A percentile compares a stretch with the other conserved stretches of the same genome.
phyloP scores from a whole-genome alignment of 352 stramenopile genomes.

The Globisporangium acanthophoron region DNA sequence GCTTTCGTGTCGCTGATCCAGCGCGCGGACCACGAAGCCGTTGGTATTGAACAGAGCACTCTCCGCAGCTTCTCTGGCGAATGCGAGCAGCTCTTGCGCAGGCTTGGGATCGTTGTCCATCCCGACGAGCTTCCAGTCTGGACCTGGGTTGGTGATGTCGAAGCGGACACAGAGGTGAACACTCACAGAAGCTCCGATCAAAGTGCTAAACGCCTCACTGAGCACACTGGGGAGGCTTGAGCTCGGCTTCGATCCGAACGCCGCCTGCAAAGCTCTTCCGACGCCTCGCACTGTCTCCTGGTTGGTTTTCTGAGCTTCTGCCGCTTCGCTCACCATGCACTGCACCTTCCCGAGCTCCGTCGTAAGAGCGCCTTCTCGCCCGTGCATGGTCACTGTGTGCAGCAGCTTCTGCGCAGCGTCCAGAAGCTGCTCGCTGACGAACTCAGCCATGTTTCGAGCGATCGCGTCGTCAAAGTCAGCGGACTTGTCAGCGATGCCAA shows the following conservation, averaged over 20 bases:
- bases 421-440: background rate
- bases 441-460: background rate
- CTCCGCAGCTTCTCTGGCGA: background rate
- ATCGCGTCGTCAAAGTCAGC: background rate
- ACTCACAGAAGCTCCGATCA: background rate
- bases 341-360: background rate
- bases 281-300: background rate
- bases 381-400: background rate
- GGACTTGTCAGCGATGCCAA: slow-evolving; percentile 1
- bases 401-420: background rate
- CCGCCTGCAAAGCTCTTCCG: background rate
- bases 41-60: background rate
- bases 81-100: slow-evolving; percentile 1
- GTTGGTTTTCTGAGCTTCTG: background rate
- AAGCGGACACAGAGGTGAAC: background rate
- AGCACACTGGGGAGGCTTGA: background rate
- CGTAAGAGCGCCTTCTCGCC: background rate
- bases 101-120: background rate
- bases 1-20: background rate
- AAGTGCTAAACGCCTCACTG: background rate
- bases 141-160: background rate
- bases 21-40: too few species aligned
- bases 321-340: background rate
- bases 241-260: background rate
- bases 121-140: slow-evolving; percentile 4